A percentile compares a stretch with the other conserved stretches of the same genome.
These are phyloP conservation scores for Claviceps quebecensis DNA, from an alignment of 2,329 filamentous ascomycete genomes.

Conservation along the genomic window DNA sequence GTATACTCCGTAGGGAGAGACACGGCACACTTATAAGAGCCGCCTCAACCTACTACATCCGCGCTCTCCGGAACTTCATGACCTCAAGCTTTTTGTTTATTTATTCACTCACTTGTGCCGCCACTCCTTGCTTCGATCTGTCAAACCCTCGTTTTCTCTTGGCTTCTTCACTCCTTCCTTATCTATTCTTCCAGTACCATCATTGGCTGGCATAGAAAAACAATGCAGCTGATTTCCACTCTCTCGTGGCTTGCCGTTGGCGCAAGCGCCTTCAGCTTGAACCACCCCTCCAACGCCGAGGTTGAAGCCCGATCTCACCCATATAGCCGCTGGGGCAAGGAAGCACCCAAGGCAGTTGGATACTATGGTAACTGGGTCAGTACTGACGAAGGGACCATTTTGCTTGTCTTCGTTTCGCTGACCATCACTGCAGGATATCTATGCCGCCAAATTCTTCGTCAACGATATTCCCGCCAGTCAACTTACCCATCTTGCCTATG, in stretches of 20 bases:
- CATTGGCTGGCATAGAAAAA: background rate
- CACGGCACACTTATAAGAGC: background rate
- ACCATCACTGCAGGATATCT: conserved; percentile 39
- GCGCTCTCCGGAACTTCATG: background rate
- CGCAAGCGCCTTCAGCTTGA: background rate
- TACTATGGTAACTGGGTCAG: conserved; percentile 2
- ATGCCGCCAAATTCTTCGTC: conserved; percentile 57
- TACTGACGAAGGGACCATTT: too few relatives aligned
- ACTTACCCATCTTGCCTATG: conserved; percentile 60
- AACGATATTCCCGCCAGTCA: conserved; percentile 52
- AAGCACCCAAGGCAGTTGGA: background rate
- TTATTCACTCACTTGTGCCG: background rate
- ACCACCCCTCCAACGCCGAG: background rate
- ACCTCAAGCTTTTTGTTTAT: background rate
- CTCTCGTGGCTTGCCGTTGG: conserved; percentile 1
- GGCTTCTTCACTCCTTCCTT: background rate
- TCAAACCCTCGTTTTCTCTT: background rate
- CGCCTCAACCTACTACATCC: background rate
- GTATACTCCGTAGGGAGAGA: background rate
- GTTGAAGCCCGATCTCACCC: background rate
- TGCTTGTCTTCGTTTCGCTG: background rate
- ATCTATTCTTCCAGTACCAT: background rate
- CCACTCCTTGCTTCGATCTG: background rate
- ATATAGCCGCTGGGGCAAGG: too few relatives aligned
- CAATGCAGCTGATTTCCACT: background rate